phyloP scores from a whole-genome alignment of 768 basidiomycete species.

The Termitomyces sp. region DNA sequence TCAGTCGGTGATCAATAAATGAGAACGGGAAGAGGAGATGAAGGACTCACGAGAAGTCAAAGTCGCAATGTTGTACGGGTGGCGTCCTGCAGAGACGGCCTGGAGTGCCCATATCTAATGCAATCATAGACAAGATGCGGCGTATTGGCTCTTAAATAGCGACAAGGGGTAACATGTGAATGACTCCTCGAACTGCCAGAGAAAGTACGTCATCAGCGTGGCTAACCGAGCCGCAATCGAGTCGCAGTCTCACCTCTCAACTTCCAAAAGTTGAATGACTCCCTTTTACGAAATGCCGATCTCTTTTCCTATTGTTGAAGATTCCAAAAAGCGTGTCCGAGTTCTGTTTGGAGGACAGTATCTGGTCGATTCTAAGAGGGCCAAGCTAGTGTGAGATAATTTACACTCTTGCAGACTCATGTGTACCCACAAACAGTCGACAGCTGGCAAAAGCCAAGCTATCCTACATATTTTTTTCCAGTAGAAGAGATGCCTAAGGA shows the following conservation, averaged over 20 bases:
- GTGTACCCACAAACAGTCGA: neutral
- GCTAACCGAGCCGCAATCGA: neutral
- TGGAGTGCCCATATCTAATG: neutral
- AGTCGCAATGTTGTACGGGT: neutral
- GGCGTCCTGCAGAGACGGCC: neutral
- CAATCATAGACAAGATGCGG: neutral
- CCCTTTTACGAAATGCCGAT: slow-evolving; percentile 24
- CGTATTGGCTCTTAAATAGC: neutral
- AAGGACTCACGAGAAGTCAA: too few species aligned
- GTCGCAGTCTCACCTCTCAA: slow-evolving; percentile 2
- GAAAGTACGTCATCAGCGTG: neutral
- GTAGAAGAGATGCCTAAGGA: slow-evolving; percentile 40
- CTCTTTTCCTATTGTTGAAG: slow-evolving; percentile 45
- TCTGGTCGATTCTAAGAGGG: slow-evolving; percentile 52
- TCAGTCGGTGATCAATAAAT: too few species aligned
- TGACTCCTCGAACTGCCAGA: neutral
- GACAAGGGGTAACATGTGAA: neutral
- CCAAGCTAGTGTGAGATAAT: slow-evolving; percentile 55
- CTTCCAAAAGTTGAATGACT: neutral
- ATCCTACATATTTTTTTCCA: slow-evolving; percentile 56
- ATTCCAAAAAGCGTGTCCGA: slow-evolving; percentile 47
- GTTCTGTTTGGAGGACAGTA: slow-evolving; percentile 49
- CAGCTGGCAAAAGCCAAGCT: slow-evolving; percentile 56
- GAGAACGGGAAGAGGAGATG: neutral
- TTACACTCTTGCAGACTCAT: neutral